Percentiles rank a stretch among this genome's conserved stretches.
Evolutionary conservation across 495 filamentous ascomycete species (phyloP).

Genomic region (Extremus antarcticus): DNA sequence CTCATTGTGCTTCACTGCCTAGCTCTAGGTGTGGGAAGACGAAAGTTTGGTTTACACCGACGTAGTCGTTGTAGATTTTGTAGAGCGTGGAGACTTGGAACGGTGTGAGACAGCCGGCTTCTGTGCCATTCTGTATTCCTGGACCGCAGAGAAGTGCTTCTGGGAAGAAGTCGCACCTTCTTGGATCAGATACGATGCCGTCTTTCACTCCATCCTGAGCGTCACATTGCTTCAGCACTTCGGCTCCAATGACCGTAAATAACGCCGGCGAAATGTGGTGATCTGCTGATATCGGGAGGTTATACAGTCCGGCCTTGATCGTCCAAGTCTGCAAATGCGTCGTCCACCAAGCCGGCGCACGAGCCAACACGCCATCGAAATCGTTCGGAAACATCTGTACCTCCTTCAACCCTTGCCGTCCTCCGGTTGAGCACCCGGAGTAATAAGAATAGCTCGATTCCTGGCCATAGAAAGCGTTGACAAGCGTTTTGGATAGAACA

Average conservation of each 20-base stretch:
- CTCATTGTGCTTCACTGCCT: conserved; percentile 14
- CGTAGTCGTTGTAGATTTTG: conserved; percentile 15
- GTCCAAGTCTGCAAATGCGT: conserved; percentile 44
- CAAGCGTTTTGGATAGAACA: conserved; percentile 38
- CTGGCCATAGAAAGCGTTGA: conserved; percentile 37
- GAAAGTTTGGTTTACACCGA: conserved; percentile 21
- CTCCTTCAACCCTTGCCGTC: conserved; percentile 43
- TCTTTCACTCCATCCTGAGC: conserved; percentile 21
- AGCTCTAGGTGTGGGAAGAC: conserved; percentile 29
- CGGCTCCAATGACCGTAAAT: conserved; percentile 24
- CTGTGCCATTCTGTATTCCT: background rate
- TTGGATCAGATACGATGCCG: conserved; percentile 27
- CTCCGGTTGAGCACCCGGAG: conserved; percentile 48
- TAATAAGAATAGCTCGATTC: conserved; percentile 40
- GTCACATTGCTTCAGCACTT: conserved; percentile 26
- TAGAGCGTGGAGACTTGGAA: conserved; percentile 12
- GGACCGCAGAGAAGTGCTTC: conserved; percentile 18
- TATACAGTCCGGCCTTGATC: conserved; percentile 41
- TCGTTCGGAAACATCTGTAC: conserved; percentile 42
- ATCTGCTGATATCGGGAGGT: conserved; percentile 27
- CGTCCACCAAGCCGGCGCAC: conserved; percentile 32
- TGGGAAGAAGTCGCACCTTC: conserved; percentile 20
- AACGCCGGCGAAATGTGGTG: conserved; percentile 20
- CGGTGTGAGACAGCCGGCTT: conserved; percentile 22
- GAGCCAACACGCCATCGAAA: conserved; percentile 38